Evolutionary conservation across 345 rosid species (phyloP), one percentile per base, ranked within the genome.

Genomic region (Lumnitzera racemosa): DNA sequence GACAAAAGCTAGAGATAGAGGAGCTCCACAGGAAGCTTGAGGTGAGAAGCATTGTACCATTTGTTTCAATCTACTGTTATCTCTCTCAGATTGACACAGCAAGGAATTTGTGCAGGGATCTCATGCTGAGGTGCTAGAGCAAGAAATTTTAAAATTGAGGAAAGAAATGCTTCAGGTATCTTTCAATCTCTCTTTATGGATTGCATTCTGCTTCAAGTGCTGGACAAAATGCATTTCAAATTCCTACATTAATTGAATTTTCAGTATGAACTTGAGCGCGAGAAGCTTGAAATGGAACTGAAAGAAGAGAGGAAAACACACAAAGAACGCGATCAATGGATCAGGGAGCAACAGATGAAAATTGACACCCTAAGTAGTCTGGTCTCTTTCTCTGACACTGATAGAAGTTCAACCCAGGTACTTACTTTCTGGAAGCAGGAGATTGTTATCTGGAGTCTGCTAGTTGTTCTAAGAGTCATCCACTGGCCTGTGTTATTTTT

Each of bases 1-100:
- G 96, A 61, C 99, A 94, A 74, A 90, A 90, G 72, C 67, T 84
- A 67, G 99, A 94, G 82, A 94, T 94, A 69, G 96, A 94, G 80
- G 96, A 90, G 60, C 79, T 90, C 23, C 90, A 79, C 24, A 64
- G 56, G 70, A 94, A 90, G 76, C 99, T 94, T 74, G 78, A 88
- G 96, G 96, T 87, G 62, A 75, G 76, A 64, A 59, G 59, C 53
- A 55, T 29, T 11, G 24, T 20, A 31, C 43, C 15, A 59, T 14
- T 46, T 8, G 11, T 53, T 25, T 56, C 20, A 15, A 50, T 6
- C 15, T 11, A 53, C 17, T 25, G 46, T 27, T 23, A 25, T 54
- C 55, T 36, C 31, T 50, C 51, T 51, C 36, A 31, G 59, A 56
- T 36, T 73, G 57, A 74, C 58, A 14, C 57, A 17, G 43, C 62